These are phyloP conservation scores for Penicillium sp. DNA, from an alignment of 2,329 filamentous ascomycete species.

Conservation along the genomic window DNA sequence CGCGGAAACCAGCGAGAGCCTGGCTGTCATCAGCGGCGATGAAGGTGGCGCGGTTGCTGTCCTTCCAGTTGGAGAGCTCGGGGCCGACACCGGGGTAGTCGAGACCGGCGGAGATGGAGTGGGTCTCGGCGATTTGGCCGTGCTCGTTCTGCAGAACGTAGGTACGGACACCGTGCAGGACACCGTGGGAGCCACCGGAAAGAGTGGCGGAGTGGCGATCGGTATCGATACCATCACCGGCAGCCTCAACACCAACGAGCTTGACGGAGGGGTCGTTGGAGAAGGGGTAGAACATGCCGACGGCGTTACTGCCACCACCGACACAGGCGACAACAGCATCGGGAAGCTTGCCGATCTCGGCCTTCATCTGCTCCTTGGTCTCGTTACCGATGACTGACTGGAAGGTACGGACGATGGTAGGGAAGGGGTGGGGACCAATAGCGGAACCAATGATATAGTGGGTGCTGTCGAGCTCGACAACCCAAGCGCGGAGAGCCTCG, in stretches of 20 bases:
- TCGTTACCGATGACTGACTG: constrained; percentile 95
- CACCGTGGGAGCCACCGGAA: constrained; percentile 81
- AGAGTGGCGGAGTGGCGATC: constrained; percentile 84
- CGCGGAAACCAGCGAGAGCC: constrained; percentile 82
- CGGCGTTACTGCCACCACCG: constrained; percentile 90
- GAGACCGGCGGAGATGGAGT: constrained; percentile 93
- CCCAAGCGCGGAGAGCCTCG: constrained; percentile 92
- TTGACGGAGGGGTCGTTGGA: constrained; percentile 80
- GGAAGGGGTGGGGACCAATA: constrained; percentile 97
- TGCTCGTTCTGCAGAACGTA: constrained; percentile 92
- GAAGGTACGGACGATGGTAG: constrained; percentile 95
- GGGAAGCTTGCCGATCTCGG: constrained; percentile 82
- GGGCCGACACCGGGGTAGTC: constrained; percentile 97
- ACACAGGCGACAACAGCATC: constrained; percentile 97
- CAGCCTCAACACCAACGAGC: constrained; percentile 90
- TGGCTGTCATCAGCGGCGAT: constrained; percentile 88
- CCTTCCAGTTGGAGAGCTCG: constrained; percentile 91
- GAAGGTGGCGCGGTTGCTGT: constrained; percentile 81
- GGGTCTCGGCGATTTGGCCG: constrained; percentile 91
- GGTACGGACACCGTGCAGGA: constrained; percentile 92
- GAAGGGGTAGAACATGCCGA: constrained; percentile 98
- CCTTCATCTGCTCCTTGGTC: constrained; percentile 87
- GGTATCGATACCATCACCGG: constrained; percentile 89
- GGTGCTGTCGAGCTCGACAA: constrained; percentile 86
- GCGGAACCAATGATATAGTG: constrained; percentile 99